Evolutionary conservation across 139 green algal species (phyloP).

Genomic region (Ettlia oleoabundans): DNA sequence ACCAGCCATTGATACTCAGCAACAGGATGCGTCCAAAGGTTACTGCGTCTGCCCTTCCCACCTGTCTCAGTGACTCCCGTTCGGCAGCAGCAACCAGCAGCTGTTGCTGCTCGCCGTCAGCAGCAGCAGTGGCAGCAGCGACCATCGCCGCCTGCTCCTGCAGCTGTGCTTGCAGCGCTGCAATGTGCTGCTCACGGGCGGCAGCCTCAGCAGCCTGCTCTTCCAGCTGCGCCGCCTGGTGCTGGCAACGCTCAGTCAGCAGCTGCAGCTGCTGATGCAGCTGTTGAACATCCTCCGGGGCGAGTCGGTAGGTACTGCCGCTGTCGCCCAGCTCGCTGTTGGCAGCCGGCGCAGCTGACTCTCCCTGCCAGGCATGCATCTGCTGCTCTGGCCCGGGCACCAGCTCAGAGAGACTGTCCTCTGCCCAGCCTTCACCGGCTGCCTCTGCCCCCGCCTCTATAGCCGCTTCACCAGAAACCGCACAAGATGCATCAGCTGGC

Average conservation of each 20-base stretch:
- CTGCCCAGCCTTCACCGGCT: constrained; percentile 17
- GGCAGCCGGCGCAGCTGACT: not conserved
- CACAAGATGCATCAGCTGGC: not conserved
- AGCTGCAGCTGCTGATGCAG: constrained; percentile 29
- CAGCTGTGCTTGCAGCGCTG: constrained; percentile 2
- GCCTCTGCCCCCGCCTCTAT: not conserved
- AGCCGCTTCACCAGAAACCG: too few relatives aligned
- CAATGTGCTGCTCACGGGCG: not conserved
- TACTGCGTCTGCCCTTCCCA: not conserved
- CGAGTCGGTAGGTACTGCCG: too few relatives aligned
- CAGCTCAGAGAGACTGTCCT: not conserved
- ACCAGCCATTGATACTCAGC: not conserved
- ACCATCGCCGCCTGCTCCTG: not conserved
- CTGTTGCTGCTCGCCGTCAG: constrained; percentile 2
- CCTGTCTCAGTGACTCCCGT: constrained; percentile 11
- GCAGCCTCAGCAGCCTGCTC: not conserved
- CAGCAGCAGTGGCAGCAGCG: not conserved
- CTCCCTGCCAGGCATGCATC: not conserved
- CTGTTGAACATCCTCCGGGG: too few relatives aligned
- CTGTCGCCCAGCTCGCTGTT: not conserved
- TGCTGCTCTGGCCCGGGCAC: not conserved
- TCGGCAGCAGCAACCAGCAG: constrained; percentile 8
- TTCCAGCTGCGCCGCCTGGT: constrained; percentile 23
- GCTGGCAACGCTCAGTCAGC: not conserved
- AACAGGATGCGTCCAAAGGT: not conserved